Evolutionary conservation across 208 protist species (phyloP), one percentile per base, ranked within the genome.

Genomic region (Crithidia acanthocephali): DNA sequence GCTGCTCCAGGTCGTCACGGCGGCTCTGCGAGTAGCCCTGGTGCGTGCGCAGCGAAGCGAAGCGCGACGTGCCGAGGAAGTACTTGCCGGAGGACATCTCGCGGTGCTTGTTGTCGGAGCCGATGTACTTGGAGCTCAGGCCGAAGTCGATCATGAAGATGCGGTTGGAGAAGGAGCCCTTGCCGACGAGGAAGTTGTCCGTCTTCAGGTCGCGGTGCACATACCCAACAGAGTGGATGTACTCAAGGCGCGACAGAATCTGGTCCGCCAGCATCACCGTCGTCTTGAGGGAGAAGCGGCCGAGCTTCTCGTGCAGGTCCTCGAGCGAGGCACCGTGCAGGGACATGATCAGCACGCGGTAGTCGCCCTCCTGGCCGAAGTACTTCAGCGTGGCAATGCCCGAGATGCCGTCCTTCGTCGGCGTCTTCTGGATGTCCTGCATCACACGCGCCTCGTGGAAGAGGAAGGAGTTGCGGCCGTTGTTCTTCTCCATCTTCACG

Each of bases 181-280:
- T 71, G 10, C 99, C 99, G 56, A 99, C 95, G 13, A 99, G 83
- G 67, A 99, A 99, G 86, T 99, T 99, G 79, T 99, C 99, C 16
- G 99, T 99, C 83, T 99, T 99, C 40, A 99, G 88, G 80, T 99
- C 98, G 33, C 99, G 88, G 77, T 99, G 98, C 55, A 99, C 91
- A 72, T 99, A 99, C 61, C 95, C 95, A 51, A 98, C 98, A 1
- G 81, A 87, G 84, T 99, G 99, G 23, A 99, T 76, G 77, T 97
- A 99, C 86, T 99, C 95, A 16, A 99, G 70, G n/a, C 98, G 81
- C 11, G 81, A 85, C 35, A 99, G 74, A 86, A 99, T 95, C 77
- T 99, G 98, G 68, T 99, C 95, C 11, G 96, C 98, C 2, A 99
- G 74, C 97, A 99, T 98, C 8, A 99, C 83, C 10, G 98, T 95